phyloP scores from a whole-genome alignment of 2,329 filamentous ascomycete genomes.

The Drechslerella coelobrocha region DNA sequence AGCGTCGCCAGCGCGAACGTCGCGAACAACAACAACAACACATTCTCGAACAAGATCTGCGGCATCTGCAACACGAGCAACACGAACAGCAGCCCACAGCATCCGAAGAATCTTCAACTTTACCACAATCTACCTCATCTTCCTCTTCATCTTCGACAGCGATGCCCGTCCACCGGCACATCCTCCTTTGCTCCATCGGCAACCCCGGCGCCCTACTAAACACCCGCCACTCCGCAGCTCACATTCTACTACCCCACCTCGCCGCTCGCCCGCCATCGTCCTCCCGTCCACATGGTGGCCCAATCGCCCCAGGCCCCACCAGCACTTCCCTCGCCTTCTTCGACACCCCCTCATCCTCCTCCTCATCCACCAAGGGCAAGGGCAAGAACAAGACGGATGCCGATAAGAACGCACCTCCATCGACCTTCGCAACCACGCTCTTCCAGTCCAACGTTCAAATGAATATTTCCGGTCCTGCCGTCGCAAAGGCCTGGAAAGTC shows the following conservation, averaged over 20 bases:
- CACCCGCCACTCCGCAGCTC: constrained; percentile 86
- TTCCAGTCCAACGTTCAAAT: constrained; percentile 79
- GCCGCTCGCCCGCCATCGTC: constrained; percentile 63
- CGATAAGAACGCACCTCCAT: too few relatives aligned
- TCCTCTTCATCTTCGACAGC: neutral
- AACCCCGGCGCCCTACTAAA: constrained; percentile 74
- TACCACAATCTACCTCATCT: constrained; percentile 1
- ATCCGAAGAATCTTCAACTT: constrained; percentile 29
- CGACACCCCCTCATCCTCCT: neutral
- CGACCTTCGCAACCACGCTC: constrained; percentile 67
- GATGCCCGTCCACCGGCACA: constrained; percentile 58
- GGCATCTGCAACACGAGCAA: neutral
- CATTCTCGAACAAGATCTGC: constrained; percentile 4
- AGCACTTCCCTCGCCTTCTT: neutral
- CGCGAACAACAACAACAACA: constrained; percentile 45
- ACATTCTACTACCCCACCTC: constrained; percentile 73
- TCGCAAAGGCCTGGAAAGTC: constrained; percentile 71
- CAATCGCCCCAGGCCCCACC: constrained; percentile 60
- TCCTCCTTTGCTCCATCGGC: constrained; percentile 85
- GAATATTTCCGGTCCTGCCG: constrained; percentile 80
- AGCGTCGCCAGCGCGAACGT: constrained; percentile 27
- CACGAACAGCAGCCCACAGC: neutral
- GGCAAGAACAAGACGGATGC: too few relatives aligned
- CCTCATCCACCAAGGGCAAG: too few relatives aligned
- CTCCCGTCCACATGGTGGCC: constrained; percentile 62